These are phyloP conservation scores for Albatrellus sp. DNA, from an alignment of 1,284 basidiomycete genomes.

Conservation along the genomic window DNA sequence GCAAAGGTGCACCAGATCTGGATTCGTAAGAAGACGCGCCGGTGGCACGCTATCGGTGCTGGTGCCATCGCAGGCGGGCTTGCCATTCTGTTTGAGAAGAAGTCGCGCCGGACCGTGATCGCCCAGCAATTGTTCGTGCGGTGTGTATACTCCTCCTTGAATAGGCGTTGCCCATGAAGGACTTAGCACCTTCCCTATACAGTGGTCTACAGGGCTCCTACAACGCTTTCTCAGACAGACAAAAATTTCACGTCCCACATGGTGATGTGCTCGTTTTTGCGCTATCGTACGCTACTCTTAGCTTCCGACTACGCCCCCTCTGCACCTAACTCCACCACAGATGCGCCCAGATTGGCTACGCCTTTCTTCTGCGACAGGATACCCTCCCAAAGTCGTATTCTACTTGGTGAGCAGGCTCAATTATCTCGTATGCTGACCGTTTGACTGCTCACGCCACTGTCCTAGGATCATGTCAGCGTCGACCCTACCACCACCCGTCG, in stretches of 20 bases:
- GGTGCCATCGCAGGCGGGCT: constrained; percentile 74
- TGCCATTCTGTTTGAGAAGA: constrained; percentile 78
- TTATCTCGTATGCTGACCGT: not conserved
- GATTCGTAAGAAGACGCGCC: constrained; percentile 50
- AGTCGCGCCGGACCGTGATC: constrained; percentile 55
- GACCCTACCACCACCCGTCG: constrained; percentile 46
- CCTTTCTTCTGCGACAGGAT: constrained; percentile 71
- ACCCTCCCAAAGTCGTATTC: constrained; percentile 72
- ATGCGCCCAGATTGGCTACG: constrained; percentile 86
- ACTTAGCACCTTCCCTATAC: constrained; percentile 1
- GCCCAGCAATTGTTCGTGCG: constrained; percentile 89
- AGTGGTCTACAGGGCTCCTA: constrained; percentile 80
- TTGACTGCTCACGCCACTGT: not conserved
- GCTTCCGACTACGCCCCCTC: not conserved
- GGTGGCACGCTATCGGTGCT: constrained; percentile 86
- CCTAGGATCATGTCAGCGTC: constrained; percentile 49
- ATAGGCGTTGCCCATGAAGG: not conserved
- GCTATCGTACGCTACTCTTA: constrained; percentile 39
- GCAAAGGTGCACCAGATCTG: constrained; percentile 50
- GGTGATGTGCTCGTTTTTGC: constrained; percentile 81
- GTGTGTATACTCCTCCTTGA: constrained; percentile 24
- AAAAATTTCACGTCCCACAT: constrained; percentile 67
- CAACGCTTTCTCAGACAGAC: constrained; percentile 56
- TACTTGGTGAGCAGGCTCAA: constrained; percentile 41
- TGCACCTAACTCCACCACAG: constrained; percentile 13